Conservation (phyloP, 169 alveolate species). For the Miamiensis avidus region DNA sequence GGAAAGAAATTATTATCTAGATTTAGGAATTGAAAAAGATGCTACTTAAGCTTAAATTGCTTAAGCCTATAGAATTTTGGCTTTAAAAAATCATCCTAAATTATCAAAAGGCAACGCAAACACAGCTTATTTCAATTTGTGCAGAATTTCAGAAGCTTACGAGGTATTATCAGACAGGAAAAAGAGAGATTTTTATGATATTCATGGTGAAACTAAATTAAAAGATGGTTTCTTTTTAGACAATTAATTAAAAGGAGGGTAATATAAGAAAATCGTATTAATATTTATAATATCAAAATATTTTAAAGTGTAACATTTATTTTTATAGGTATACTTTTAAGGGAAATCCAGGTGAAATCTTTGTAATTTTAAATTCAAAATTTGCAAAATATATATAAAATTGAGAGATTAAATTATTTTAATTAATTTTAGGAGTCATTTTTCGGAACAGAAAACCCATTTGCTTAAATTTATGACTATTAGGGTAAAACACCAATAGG, state of each 20-base stretch:
- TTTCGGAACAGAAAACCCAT: neutral
- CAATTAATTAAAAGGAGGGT: neutral
- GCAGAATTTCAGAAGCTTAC: constrained; percentile 47
- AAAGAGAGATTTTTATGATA: constrained; percentile 38
- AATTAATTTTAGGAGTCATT: neutral
- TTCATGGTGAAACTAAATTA: neutral
- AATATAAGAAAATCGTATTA: too few species aligned
- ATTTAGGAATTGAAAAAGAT: neutral
- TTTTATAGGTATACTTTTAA: neutral
- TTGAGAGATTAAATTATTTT: too few species aligned
- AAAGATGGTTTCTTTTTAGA: neutral
- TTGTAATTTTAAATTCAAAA: neutral
- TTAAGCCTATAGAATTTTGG: constrained; percentile 35
- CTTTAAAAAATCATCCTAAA: constrained; percentile 40
- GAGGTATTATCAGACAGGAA: constrained; percentile 44
- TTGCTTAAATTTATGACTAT: neutral
- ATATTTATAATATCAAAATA: too few species aligned
- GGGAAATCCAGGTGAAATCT: neutral
- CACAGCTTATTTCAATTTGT: constrained; percentile 32
- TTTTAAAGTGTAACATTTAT: neutral
- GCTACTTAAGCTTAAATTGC: constrained; percentile 38
- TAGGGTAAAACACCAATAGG: neutral
- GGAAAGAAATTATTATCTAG: neutral
- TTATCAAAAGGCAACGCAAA: constrained; percentile 18
- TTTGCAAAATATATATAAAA: neutral